Percentiles rank a stretch among this genome's conserved stretches.
These are phyloP conservation scores for Microcyclospora tardicrescens DNA, from an alignment of 2,329 filamentous ascomycete species.

Conservation along the genomic window DNA sequence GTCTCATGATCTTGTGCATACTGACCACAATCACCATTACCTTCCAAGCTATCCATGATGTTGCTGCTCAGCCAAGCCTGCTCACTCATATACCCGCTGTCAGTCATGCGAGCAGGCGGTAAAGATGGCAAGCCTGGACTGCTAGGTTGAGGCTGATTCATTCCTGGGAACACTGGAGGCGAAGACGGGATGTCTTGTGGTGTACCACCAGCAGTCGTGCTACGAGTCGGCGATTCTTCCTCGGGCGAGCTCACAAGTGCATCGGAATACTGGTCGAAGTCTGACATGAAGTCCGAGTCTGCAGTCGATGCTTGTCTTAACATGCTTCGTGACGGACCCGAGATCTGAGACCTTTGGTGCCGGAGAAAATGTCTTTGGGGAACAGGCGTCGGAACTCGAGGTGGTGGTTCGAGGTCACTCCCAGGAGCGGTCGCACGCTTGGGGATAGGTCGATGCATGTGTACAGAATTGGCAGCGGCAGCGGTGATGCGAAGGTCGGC, in stretches of 20 bases:
- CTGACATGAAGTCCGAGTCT: slow-evolving; percentile 20
- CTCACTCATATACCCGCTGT: slow-evolving; percentile 67
- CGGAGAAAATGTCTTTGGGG: slow-evolving; percentile 36
- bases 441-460: slow-evolving; percentile 64
- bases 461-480: slow-evolving; percentile 77
- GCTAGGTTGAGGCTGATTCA: slow-evolving; percentile 42
- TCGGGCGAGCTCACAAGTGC: slow-evolving; percentile 32
- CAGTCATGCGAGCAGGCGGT: slow-evolving; percentile 29
- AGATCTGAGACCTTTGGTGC: slow-evolving; percentile 18
- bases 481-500: slow-evolving; percentile 77
- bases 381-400: slow-evolving; percentile 64
- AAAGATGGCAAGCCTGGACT: slow-evolving; percentile 56
- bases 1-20: slow-evolving; percentile 26
- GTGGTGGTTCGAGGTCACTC: slow-evolving; percentile 55
- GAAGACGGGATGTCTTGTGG: slow-evolving; percentile 80
- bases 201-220: slow-evolving; percentile 43
- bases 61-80: slow-evolving; percentile 35
- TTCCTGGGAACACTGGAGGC: slow-evolving; percentile 60
- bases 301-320: slow-evolving; percentile 19
- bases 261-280: slow-evolving; percentile 26
- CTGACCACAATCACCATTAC: slow-evolving; percentile 12
- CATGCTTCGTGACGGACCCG: slow-evolving; percentile 11
- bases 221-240: slow-evolving; percentile 35
- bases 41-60: slow-evolving; percentile 12
- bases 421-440: slow-evolving; percentile 34